Percentiles rank a stretch among this genome's conserved stretches.
These are phyloP conservation scores for Digitaria exilis DNA, from an alignment of 202 grass and related monocot genomes.

Conservation along the genomic window DNA sequence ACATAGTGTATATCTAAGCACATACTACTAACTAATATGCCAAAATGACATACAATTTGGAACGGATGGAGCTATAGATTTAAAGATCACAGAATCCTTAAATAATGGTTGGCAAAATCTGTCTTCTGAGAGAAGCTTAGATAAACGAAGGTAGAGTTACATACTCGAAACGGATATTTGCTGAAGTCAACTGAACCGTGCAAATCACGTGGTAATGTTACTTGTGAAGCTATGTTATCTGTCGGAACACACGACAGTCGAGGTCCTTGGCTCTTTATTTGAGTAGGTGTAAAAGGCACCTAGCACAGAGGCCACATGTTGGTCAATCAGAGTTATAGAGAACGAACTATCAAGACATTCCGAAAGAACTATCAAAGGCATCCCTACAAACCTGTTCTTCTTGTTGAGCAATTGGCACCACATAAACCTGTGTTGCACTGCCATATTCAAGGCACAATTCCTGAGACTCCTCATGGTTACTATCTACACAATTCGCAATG, in stretches of 20 bases:
- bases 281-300: constrained; percentile 84
- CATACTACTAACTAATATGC: no score
- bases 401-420: constrained; percentile 82
- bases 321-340: constrained; percentile 33
- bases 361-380: constrained; percentile 33
- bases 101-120: constrained; percentile 23
- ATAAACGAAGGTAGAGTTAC: constrained; percentile 41
- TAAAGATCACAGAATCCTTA: constrained; percentile 34
- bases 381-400: constrained; percentile 80
- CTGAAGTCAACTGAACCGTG: constrained; percentile 86
- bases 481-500: constrained; percentile 56
- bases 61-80: no score
- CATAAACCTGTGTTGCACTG: constrained; percentile 80
- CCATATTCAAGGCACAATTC: constrained; percentile 94
- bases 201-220: constrained; percentile 79
- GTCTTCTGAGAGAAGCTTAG: constrained; percentile 32
- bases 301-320: constrained; percentile 45
- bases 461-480: constrained; percentile 51
- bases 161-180: constrained; percentile 93
- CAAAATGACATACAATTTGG: no score
- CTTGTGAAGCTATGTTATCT: constrained; percentile 62
- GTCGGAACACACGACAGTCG: constrained; percentile 38
- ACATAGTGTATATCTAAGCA: no score
- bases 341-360: constrained; percentile 29
- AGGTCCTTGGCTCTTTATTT: constrained; percentile 76